A percentile compares a stretch with the other conserved stretches of the same genome.
phyloP scores from a whole-genome alignment of 768 basidiomycete genomes.

The Pleurotus sapidus region DNA sequence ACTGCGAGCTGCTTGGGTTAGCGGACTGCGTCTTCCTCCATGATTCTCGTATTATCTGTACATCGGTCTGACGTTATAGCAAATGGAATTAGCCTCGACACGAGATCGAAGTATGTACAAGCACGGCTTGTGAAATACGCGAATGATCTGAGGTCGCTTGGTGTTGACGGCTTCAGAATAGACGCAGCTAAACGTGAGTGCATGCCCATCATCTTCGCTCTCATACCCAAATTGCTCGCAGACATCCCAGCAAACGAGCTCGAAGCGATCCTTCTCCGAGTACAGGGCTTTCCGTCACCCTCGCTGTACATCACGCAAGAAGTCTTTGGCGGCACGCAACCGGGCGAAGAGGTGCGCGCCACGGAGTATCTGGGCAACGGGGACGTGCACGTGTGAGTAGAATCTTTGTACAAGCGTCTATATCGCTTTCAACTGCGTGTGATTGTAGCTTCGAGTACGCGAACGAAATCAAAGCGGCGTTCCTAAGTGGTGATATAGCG shows the following conservation, averaged over 20 bases:
- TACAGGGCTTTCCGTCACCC: neutral
- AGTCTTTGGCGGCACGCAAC: neutral
- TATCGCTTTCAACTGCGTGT: neutral
- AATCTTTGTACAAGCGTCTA: too few species aligned
- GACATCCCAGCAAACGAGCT: neutral
- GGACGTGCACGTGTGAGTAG: neutral
- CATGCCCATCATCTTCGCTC: too few species aligned
- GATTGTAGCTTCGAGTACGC: neutral
- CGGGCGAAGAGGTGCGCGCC: neutral
- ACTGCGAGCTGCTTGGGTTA: constrained; percentile 29
- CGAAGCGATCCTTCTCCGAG: neutral
- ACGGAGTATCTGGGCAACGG: neutral
- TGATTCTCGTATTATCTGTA: neutral
- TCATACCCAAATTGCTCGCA: neutral
- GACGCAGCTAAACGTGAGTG: constrained; percentile 61
- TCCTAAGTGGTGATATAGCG: neutral
- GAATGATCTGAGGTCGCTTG: constrained; percentile 59
- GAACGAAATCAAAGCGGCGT: neutral
- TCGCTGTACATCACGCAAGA: neutral
- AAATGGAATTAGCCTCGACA: constrained; percentile 49
- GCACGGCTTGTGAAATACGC: constrained; percentile 48
- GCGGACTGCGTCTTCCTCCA: constrained; percentile 28
- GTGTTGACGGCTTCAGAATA: constrained; percentile 58
- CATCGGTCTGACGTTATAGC: neutral
- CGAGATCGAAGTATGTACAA: constrained; percentile 60